phyloP scores from a whole-genome alignment of 164 flowering plant genomes.

The Chloranthus sessilifolius region DNA sequence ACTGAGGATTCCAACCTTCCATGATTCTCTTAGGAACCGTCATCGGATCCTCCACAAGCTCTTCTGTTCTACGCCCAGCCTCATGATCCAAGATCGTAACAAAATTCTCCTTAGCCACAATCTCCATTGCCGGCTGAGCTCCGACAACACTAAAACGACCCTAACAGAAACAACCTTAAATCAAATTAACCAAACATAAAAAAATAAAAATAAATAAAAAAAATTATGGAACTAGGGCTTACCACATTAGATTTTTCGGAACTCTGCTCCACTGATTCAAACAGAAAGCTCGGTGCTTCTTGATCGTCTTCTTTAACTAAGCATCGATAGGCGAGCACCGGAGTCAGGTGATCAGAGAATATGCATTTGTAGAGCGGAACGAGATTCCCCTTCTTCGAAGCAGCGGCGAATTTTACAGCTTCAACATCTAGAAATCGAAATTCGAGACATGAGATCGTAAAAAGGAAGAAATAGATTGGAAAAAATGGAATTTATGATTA shows the following conservation, averaged over 20 bases:
- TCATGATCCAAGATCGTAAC: slow-evolving; percentile 76
- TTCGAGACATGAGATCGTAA: background rate
- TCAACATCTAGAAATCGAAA: background rate
- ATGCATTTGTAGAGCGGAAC: slow-evolving; percentile 60
- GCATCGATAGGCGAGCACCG: slow-evolving; percentile 83
- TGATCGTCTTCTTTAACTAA: slow-evolving; percentile 74
- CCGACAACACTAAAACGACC: slow-evolving; percentile 87
- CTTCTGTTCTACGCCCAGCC: slow-evolving; percentile 52
- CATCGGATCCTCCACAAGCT: slow-evolving; percentile 75
- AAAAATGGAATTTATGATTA: too few relatives aligned
- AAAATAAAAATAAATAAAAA: background rate
- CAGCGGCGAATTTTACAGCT: slow-evolving; percentile 45
- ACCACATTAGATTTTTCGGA: slow-evolving; percentile 42
- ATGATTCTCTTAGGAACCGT: slow-evolving; percentile 48
- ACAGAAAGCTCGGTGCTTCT: slow-evolving; percentile 81
- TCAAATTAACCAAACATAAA: background rate
- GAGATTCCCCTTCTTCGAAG: slow-evolving; percentile 56
- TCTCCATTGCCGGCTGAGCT: slow-evolving; percentile 78
- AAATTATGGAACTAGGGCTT: slow-evolving; percentile 14
- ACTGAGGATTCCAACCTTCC: slow-evolving; percentile 69
- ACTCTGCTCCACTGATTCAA: slow-evolving; percentile 79
- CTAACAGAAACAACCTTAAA: slow-evolving; percentile 26
- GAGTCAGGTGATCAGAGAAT: slow-evolving; percentile 83
- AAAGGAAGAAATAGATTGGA: background rate
- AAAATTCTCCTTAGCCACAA: slow-evolving; percentile 69